Percentiles rank a stretch among this genome's conserved stretches.
Evolutionary conservation across 345 rosid species (phyloP).

Genomic region (Fremontodendron californicum): DNA sequence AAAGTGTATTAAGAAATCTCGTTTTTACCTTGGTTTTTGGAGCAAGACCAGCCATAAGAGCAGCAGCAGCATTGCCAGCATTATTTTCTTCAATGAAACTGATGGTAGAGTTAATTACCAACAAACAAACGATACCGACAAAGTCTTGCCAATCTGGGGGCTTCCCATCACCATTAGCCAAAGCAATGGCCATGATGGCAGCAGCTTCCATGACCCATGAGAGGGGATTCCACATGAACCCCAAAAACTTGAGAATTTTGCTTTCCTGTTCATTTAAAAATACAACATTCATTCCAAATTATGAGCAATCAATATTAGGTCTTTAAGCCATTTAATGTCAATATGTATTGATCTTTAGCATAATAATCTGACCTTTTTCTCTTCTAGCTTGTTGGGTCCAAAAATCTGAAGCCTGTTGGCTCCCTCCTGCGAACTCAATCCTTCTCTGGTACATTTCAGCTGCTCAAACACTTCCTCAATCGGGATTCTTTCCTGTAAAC

Average conservation of each 20-base stretch:
- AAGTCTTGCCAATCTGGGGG: constrained; percentile 83
- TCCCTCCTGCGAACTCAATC: constrained; percentile 59
- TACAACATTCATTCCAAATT: not conserved
- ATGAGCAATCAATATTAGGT: not conserved
- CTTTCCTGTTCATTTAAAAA: constrained; percentile 49
- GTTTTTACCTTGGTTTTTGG: constrained; percentile 67
- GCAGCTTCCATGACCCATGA: constrained; percentile 94
- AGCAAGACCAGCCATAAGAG: constrained; percentile 74
- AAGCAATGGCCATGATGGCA: constrained; percentile 78
- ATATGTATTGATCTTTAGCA: not conserved
- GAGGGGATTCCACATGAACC: constrained; percentile 90
- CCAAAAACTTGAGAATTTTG: constrained; percentile 72
- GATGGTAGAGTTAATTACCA: constrained; percentile 76
- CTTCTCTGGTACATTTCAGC: constrained; percentile 71
- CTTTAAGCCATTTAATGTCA: not conserved
- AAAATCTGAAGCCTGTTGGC: constrained; percentile 58
- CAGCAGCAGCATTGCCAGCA: constrained; percentile 89
- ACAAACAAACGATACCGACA: constrained; percentile 63
- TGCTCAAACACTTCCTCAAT: too few species aligned
- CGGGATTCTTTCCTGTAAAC: constrained; percentile 66
- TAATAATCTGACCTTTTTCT: constrained; percentile 47
- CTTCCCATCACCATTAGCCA: constrained; percentile 62
- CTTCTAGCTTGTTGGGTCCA: too few species aligned
- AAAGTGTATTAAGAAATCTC: not conserved
- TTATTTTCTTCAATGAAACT: constrained; percentile 83